These are phyloP conservation scores for Rhodosporidiobolus sp. DNA, from an alignment of 768 basidiomycete species.

Conservation along the genomic window DNA sequence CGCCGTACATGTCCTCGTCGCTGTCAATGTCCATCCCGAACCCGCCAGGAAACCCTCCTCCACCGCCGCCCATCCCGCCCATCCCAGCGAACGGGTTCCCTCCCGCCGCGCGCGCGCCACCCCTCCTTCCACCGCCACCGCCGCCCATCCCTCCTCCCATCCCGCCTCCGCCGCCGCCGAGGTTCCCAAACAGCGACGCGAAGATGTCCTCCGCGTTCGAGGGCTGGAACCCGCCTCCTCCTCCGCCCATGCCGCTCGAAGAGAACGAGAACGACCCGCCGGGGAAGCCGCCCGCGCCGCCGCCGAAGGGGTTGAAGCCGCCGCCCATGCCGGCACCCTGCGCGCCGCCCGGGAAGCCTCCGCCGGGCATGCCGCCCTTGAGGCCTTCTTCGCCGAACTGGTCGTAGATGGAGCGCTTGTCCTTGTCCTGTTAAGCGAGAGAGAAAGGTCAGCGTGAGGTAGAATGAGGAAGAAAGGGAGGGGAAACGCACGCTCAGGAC, in stretches of 20 bases:
- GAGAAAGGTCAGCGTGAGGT: background rate
- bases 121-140: conserved; percentile 25
- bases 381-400: conserved; percentile 94
- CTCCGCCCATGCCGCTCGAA: conserved; percentile 45
- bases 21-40: conserved; percentile 44
- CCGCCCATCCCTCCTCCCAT: conserved; percentile 45
- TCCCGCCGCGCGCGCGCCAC: background rate
- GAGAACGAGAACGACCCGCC: conserved; percentile 50
- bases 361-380: conserved; percentile 61
- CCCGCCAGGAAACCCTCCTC: conserved; percentile 33
- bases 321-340: conserved; percentile 37
- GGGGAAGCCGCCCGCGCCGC: conserved; percentile 43
- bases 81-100: conserved; percentile 39
- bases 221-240: conserved; percentile 63
- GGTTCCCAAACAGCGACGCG: conserved; percentile 57
- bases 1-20: conserved; percentile 27
- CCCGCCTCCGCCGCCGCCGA: conserved; percentile 56
- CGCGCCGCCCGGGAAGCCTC: conserved; percentile 37
- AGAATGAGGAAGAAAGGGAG: background rate
- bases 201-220: conserved; percentile 84
- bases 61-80: conserved; percentile 48
- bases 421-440: conserved; percentile 30
- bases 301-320: conserved; percentile 38
- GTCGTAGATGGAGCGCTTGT: conserved; percentile 48
- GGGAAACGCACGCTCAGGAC: conserved; percentile 56